Evolutionary conservation across 2,329 filamentous ascomycete genomes (phyloP).

Genomic region (Neurospora crassa): DNA sequence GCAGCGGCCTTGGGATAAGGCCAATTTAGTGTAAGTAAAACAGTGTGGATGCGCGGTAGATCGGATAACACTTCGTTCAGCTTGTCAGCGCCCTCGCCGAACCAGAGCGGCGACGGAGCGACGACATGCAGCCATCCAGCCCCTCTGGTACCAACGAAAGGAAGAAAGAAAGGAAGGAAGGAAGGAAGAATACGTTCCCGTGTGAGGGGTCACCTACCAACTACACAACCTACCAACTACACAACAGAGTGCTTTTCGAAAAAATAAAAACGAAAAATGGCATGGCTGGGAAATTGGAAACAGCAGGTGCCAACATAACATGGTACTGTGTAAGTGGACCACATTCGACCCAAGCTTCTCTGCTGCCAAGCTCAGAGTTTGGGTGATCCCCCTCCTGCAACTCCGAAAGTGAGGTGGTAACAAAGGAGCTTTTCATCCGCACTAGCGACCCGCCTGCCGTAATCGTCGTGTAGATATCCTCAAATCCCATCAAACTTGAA

Average conservation of each 20-base stretch:
- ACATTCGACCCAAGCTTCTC: background rate
- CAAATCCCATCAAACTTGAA: background rate
- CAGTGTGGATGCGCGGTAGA: constrained; percentile 1
- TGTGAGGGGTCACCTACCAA: background rate
- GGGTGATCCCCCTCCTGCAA: background rate
- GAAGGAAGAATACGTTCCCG: background rate
- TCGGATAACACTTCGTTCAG: background rate
- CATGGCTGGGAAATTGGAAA: background rate
- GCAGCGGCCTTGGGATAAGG: constrained; percentile 1
- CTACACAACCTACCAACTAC: background rate
- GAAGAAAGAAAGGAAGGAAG: background rate
- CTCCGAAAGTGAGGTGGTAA: background rate
- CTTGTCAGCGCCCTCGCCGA: background rate
- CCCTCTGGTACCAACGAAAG: background rate
- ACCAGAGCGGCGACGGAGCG: background rate
- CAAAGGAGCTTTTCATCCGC: background rate
- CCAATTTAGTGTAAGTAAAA: background rate
- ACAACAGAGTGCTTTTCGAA: background rate
- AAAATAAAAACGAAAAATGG: background rate
- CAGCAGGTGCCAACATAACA: background rate
- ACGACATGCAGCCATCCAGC: background rate
- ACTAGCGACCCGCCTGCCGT: background rate
- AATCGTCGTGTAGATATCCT: background rate
- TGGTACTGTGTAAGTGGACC: background rate
- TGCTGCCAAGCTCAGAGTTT: background rate